Evolutionary conservation across 2,329 filamentous ascomycete genomes (phyloP).

Genomic region (Cytospora chrysosperma): DNA sequence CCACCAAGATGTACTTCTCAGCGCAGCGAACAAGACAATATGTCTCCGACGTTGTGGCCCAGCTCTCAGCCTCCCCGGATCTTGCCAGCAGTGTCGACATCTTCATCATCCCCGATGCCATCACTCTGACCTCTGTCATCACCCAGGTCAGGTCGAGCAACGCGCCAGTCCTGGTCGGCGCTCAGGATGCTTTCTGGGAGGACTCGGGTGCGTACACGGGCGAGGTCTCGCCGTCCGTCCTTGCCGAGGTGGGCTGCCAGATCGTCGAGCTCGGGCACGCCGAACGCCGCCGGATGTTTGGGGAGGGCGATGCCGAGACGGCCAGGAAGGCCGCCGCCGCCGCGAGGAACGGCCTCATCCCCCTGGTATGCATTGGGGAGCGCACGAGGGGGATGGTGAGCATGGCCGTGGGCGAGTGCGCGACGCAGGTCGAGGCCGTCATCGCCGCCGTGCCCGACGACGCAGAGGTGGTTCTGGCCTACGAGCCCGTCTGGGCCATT

Average conservation of each 20-base stretch:
- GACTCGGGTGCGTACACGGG: conserved; percentile 74
- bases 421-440: conserved; percentile 62
- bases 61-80: conserved; percentile 42
- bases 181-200: conserved; percentile 73
- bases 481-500: conserved; percentile 89
- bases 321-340: conserved; percentile 69
- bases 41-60: conserved; percentile 47
- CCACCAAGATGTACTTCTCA: conserved; percentile 65
- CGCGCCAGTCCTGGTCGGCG: conserved; percentile 62
- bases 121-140: conserved; percentile 59
- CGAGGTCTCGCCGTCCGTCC: conserved; percentile 67
- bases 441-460: conserved; percentile 59
- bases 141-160: conserved; percentile 44
- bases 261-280: conserved; percentile 82
- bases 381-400: conserved; percentile 50
- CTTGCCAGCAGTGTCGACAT: conserved; percentile 59
- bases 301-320: conserved; percentile 69
- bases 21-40: conserved; percentile 60
- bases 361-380: conserved; percentile 81
- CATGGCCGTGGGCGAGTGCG: conserved; percentile 64
- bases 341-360: conserved; percentile 67
- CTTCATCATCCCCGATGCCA: conserved; percentile 76
- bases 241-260: conserved; percentile 65
- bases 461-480: conserved; percentile 73
- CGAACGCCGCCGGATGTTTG: conserved; percentile 70